Conservation (phyloP, 352 stramenopile genomes). For the Pythium insidiosum region DNA sequence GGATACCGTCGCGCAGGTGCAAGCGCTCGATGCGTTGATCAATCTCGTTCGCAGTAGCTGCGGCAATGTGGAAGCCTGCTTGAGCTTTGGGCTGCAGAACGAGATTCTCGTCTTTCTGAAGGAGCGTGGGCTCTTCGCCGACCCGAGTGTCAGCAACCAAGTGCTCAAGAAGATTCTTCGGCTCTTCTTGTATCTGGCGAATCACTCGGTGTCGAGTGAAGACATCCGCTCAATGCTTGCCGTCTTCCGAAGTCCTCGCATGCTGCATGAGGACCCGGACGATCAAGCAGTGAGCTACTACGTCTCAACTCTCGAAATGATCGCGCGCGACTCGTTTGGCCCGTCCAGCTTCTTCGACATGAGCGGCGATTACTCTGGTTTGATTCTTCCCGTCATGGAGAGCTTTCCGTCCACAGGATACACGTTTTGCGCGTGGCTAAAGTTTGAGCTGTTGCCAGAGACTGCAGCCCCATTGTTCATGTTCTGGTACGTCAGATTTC, state of each 20-base stretch:
- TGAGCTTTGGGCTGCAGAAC: constrained; percentile 55
- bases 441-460: constrained; percentile 69
- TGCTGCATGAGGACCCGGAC: constrained; percentile 59
- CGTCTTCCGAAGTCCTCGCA: constrained; percentile 64
- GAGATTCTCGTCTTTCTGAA: constrained; percentile 69
- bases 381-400: constrained; percentile 60
- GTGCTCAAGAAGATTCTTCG: constrained; percentile 75
- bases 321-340: constrained; percentile 73
- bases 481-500: constrained; percentile 38
- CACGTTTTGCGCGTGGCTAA: constrained; percentile 82
- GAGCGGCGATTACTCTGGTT: constrained; percentile 65
- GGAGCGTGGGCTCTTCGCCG: constrained; percentile 52
- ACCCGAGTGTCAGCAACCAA: constrained; percentile 38
- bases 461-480: constrained; percentile 68
- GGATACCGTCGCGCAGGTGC: constrained; percentile 14
- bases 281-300: constrained; percentile 72
- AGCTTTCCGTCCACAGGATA: constrained; percentile 75
- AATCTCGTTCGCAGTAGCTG: constrained; percentile 72
- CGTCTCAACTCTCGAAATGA: constrained; percentile 79
- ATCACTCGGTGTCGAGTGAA: constrained; percentile 69
- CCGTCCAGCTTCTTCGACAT: constrained; percentile 80
- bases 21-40: constrained; percentile 62
- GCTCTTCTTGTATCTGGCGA: constrained; percentile 70
- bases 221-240: constrained; percentile 78
- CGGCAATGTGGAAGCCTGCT: constrained; percentile 69